Evolutionary conservation across 192 early-diverging fungal species (phyloP), one percentile per base, ranked within the genome.

Genomic region (Coemansia sp.): DNA sequence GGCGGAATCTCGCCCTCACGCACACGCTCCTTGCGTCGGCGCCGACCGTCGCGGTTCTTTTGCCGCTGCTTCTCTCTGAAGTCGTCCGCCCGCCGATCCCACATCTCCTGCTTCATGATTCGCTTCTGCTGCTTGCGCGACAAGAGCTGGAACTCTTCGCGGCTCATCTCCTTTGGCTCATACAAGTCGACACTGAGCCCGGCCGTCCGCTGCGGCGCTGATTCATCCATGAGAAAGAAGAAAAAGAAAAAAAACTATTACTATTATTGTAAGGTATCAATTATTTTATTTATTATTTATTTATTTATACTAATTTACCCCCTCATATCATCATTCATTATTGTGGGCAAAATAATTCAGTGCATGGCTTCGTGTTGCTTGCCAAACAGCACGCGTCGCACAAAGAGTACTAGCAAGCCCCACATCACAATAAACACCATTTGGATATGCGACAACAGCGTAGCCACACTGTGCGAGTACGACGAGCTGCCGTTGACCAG

Each of bases 91-190:
- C 55, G 64, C 3, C 66, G 70, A 41, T 87, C 78, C 86, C 87
- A 92, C 33, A 85, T 66, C 65, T 92, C 85, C 41, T 93, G 86
- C 57, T 87, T 88, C 63, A 90, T 78, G 3, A 89, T 74, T 34
- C 87, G 88, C 67, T 97, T 97, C 36, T 83, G 88, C 18, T 93
- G 92, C 61, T 90, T 92, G 55, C 89, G 91, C 29, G 92, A 88
- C 7, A 94, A 67, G 4, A 75, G 76, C 4, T 51, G 65, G 66
- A 87, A 89, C 34, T 70, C 79, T 9, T 65, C 86, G 62, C 72
- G 67, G 59, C 36, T 75, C 52, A 76, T 80, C 4, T 65, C 64
- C 36, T 47, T 73, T 2, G 82, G 82, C 33, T 27, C 38, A 38
- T 76, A 84, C 27, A 49, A 59, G 55, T 84, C 66, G 29, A 84